phyloP scores from a whole-genome alignment of 371 early-diverging fungal species.

The Thermomucor indicae-seudaticae region DNA sequence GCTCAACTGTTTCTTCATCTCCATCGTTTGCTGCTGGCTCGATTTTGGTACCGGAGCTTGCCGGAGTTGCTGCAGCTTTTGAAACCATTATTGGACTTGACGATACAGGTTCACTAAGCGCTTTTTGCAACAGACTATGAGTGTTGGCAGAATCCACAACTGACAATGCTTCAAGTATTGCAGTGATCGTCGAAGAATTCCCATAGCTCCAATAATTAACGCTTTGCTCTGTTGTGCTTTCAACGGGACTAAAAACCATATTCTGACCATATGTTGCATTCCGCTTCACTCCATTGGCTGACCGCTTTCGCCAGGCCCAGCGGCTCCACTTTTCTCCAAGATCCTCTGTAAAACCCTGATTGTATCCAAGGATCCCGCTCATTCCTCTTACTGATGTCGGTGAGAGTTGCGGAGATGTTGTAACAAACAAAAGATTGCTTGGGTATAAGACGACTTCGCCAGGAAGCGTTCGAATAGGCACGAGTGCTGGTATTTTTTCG shows the following conservation, averaged over 20 bases:
- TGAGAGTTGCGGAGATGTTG: background rate
- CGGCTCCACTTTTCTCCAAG: conserved; percentile 38
- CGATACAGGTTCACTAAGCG: conserved; percentile 20
- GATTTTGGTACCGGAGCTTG: conserved; percentile 4
- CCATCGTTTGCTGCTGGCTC: conserved; percentile 1
- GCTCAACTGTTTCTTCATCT: background rate
- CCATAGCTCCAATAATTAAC: conserved; percentile 11
- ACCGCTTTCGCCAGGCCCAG: conserved; percentile 31
- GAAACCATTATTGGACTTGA: conserved; percentile 35
- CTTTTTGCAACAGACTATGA: conserved; percentile 25
- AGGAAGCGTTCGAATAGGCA: conserved; percentile 9
- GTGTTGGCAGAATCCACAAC: conserved; percentile 10
- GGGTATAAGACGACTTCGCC: conserved; percentile 17
- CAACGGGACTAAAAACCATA: too few species aligned
- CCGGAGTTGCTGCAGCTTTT: conserved; percentile 18
- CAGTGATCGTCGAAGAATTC: conserved; percentile 2
- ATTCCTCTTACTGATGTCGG: conserved; percentile 5
- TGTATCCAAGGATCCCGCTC: conserved; percentile 25
- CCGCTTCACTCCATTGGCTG: conserved; percentile 2
- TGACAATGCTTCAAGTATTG: conserved; percentile 14
- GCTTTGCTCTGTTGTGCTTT: background rate
- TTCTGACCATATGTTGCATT: too few species aligned
- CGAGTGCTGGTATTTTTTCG: background rate
- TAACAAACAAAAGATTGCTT: background rate
- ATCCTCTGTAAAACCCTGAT: conserved; percentile 37